phyloP scores from a whole-genome alignment of 177 flowering plant genomes.

The Telopea speciosissima region DNA sequence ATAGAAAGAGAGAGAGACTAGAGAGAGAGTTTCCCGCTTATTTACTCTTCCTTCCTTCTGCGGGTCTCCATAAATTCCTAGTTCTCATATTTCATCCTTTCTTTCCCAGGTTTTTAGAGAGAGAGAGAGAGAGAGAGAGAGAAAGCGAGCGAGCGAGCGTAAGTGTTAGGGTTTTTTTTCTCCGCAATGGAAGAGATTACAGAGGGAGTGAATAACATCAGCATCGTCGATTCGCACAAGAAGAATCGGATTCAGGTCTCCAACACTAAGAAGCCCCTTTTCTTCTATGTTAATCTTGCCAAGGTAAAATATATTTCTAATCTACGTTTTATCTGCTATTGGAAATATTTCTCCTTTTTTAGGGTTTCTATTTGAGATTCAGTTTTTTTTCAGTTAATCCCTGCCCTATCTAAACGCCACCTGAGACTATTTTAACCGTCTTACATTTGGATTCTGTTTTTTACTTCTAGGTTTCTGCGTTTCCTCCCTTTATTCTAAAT shows the following conservation, averaged over 20 bases:
- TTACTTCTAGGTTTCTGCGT: too few relatives aligned
- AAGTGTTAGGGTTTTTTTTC: slow-evolving; percentile 15
- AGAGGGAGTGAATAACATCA: slow-evolving; percentile 43
- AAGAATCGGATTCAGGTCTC: slow-evolving; percentile 69
- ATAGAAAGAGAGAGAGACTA: not conserved
- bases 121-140: too few relatives aligned
- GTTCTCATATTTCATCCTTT: not conserved
- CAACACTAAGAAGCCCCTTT: slow-evolving; percentile 66
- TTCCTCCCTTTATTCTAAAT: too few relatives aligned
- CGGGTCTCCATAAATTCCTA: too few relatives aligned
- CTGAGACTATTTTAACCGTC: too few relatives aligned
- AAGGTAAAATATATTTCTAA: slow-evolving; percentile 30
- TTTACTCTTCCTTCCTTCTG: too few relatives aligned
- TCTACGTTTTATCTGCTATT: too few relatives aligned
- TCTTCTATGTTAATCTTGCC: slow-evolving; percentile 72
- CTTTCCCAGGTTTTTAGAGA: not conserved
- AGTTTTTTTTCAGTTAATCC: too few relatives aligned
- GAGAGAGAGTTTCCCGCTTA: not conserved
- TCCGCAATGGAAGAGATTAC: slow-evolving; percentile 48
- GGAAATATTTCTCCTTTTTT: not conserved
- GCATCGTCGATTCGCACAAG: slow-evolving; percentile 37
- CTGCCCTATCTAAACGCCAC: too few relatives aligned
- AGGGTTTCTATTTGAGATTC: not conserved
- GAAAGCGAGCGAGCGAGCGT: too few relatives aligned
- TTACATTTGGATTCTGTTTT: too few relatives aligned